These are phyloP conservation scores for Atkinsonella texensis DNA, from an alignment of 2,329 filamentous ascomycete genomes.

Conservation along the genomic window DNA sequence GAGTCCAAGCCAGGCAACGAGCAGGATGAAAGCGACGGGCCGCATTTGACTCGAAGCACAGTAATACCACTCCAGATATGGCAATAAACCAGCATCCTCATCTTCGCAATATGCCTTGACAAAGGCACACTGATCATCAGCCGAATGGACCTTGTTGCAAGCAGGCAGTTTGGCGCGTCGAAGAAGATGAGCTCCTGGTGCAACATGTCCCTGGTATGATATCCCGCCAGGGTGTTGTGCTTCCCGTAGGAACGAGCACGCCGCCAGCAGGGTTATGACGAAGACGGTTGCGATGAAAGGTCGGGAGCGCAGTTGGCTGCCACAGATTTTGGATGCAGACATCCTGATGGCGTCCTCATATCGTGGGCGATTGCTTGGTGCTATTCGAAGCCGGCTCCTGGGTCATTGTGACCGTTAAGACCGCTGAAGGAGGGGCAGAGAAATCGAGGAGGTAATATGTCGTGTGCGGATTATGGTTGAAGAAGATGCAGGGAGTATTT, in stretches of 20 bases:
- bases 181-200: conserved; percentile 9
- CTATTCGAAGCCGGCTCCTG: not conserved
- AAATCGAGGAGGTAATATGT: not conserved
- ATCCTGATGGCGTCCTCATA: conserved; percentile 11
- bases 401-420: not conserved
- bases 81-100: conserved; percentile 79
- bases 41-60: conserved; percentile 59
- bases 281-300: conserved; percentile 38
- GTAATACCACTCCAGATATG: conserved; percentile 86
- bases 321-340: conserved; percentile 13
- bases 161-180: conserved; percentile 28
- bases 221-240: conserved; percentile 4
- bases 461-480: not conserved
- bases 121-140: conserved; percentile 75
- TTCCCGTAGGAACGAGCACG: conserved; percentile 28
- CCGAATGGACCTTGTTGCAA: conserved; percentile 70
- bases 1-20: conserved; percentile 74
- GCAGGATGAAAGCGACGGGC: conserved; percentile 64
- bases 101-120: conserved; percentile 71
- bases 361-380: conserved; percentile 2
- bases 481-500: not conserved
- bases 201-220: not conserved
- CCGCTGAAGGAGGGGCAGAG: not conserved
- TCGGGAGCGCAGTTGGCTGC: conserved; percentile 29
- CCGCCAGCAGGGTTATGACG: conserved; percentile 32